These are phyloP conservation scores for Penicillium digitatum DNA, from an alignment of 2,329 filamentous ascomycete genomes.

Conservation along the genomic window DNA sequence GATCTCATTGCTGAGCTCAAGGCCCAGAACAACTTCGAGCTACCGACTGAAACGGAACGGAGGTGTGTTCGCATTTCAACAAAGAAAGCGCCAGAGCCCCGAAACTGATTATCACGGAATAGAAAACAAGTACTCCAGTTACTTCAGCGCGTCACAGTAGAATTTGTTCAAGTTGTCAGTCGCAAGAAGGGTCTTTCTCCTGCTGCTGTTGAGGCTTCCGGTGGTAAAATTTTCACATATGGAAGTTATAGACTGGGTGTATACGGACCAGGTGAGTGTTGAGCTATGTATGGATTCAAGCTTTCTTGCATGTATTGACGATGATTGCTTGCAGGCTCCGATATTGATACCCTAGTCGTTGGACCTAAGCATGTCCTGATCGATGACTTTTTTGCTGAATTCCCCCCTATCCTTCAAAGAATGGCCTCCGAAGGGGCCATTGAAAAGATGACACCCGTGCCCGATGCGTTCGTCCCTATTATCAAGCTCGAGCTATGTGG, in stretches of 20 bases:
- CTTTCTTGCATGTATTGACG: background rate
- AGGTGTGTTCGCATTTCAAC: constrained; percentile 52
- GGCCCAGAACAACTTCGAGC: constrained; percentile 87
- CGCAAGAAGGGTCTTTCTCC: constrained; percentile 69
- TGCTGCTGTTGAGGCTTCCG: constrained; percentile 73
- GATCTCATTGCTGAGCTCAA: constrained; percentile 79
- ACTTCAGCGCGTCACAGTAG: constrained; percentile 73
- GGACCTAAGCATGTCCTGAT: constrained; percentile 83
- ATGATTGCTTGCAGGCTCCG: constrained; percentile 61
- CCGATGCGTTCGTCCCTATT: constrained; percentile 90
- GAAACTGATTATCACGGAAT: constrained; percentile 6
- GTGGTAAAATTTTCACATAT: constrained; percentile 92
- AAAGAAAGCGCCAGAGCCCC: background rate
- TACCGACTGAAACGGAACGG: constrained; percentile 73
- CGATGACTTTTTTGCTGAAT: constrained; percentile 87
- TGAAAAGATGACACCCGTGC: constrained; percentile 77
- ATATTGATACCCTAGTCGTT: constrained; percentile 95
- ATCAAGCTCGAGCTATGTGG: constrained; percentile 91
- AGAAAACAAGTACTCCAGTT: constrained; percentile 70
- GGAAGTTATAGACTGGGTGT: constrained; percentile 94
- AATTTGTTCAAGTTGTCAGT: constrained; percentile 81
- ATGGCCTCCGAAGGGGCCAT: constrained; percentile 77
- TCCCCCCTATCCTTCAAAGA: constrained; percentile 72
- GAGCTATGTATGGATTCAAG: background rate
- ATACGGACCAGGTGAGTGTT: constrained; percentile 66